These are phyloP conservation scores for Populus euphratica DNA, from an alignment of 345 rosid genomes.

Conservation along the genomic window DNA sequence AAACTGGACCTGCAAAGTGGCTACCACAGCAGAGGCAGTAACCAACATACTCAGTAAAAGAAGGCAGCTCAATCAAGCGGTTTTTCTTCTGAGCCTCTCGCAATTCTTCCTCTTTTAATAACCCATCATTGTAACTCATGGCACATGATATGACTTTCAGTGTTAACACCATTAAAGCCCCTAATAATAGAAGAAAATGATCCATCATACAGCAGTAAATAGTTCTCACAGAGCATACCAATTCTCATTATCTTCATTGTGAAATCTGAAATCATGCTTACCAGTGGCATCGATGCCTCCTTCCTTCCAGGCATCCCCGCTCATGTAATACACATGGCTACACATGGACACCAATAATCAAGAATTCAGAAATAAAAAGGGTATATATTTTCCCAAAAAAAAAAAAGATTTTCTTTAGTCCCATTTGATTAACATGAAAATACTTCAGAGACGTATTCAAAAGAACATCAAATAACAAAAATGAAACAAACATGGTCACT, in stretches of 20 bases:
- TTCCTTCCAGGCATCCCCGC: constrained; percentile 99
- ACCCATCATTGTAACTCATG: constrained; percentile 78
- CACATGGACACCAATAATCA: constrained; percentile 36
- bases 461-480: background rate
- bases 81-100: constrained; percentile 83
- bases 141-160: constrained; percentile 89
- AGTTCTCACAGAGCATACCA: background rate
- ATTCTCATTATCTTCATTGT: background rate
- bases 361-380: constrained; percentile 22
- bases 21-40: constrained; percentile 92
- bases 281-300: constrained; percentile 99
- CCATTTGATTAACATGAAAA: background rate
- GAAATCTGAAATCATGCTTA: constrained; percentile 29
- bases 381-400: background rate
- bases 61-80: constrained; percentile 61
- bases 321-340: constrained; percentile 97
- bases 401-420: background rate
- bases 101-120: constrained; percentile 69
- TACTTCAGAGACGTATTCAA: background rate
- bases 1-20: constrained; percentile 97
- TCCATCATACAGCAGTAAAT: background rate
- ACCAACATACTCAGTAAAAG: constrained; percentile 79
- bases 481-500: background rate
- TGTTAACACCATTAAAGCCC: constrained; percentile 97
- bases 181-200: constrained; percentile 28